Evolutionary conservation across 306 rosid species (phyloP), one percentile per base, ranked within the genome.

Genomic region (Acmispon strigosus): DNA sequence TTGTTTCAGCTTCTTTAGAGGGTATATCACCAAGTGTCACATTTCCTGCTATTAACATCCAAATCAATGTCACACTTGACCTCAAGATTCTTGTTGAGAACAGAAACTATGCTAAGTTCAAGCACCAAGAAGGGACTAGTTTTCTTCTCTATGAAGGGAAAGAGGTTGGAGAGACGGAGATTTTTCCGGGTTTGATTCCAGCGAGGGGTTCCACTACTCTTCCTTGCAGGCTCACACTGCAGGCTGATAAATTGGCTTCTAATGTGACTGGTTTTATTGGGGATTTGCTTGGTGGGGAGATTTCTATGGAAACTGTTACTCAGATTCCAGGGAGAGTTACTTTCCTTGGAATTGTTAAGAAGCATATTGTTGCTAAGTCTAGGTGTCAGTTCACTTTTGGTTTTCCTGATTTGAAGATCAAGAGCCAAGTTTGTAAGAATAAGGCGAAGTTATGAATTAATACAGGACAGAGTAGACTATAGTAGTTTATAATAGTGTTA

Each of bases 271-370:
- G 58, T 17, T 47, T 90, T 39, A 10, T 90, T 8, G 48, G 52
- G 13, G 96, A 84, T 42, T 55, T 86, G 0, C 0, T 80, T 18
- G 70, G 65, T 9, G 93, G 96, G 2, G 36, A 88, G 42, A 53
- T 90, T 0, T 66, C 74, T 1, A 0, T 90, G 54, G 78, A 66
- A 24, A 27, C 90, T 0, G 51, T 58, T 32, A 69, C 91, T 11
- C 48, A 17, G 42, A 67, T 90, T 61, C 94, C 91, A 3, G 96
- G 94, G 0, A 84, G 15, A 72, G 64, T 86, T 16, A 45, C 72
- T 10, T 70, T 86, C 43, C 81, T 90, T n/a, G 91, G 91, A 6
- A 24, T 90, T 32, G 72, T 86, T n/a, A 87, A 66, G 62, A 87
- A 76, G 44, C 89, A 90, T 56, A 78, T 49, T 12, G 74, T 77